A percentile compares a stretch with the other conserved stretches of the same genome.
Conservation (phyloP, 2,329 filamentous ascomycete species). For the Ophiostoma australiae region DNA sequence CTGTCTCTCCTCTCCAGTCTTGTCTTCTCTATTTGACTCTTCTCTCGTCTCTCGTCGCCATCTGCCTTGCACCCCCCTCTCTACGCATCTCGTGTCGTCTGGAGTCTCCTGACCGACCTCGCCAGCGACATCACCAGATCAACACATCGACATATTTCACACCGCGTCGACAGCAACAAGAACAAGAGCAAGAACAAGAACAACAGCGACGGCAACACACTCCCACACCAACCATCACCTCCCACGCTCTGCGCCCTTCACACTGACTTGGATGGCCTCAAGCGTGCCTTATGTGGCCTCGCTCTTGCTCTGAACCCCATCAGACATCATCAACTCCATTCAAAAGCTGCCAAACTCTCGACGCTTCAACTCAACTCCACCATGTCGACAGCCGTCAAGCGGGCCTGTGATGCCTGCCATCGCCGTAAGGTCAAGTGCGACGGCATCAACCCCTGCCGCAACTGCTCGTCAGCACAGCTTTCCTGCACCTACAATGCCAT, state of each 20-base stretch:
- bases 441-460: constrained; percentile 64
- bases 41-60: not conserved
- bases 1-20: not conserved
- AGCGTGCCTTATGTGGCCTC: constrained; percentile 7
- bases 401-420: constrained; percentile 69
- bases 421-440: constrained; percentile 71
- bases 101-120: not conserved
- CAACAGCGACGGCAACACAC: not conserved
- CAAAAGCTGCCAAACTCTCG: not conserved
- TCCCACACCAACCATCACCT: not conserved
- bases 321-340: not conserved
- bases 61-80: not conserved
- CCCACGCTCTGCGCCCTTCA: not conserved
- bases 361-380: not conserved
- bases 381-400: constrained; percentile 52
- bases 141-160: not conserved
- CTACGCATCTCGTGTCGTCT: not conserved
- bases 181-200: too few relatives aligned
- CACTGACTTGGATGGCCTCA: not conserved
- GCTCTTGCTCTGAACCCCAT: not conserved
- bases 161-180: not conserved
- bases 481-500: constrained; percentile 70
- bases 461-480: constrained; percentile 62
- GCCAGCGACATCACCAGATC: not conserved
- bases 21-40: not conserved